Conservation (phyloP, 768 basidiomycete species). For the Boletus barrowsii region DNA sequence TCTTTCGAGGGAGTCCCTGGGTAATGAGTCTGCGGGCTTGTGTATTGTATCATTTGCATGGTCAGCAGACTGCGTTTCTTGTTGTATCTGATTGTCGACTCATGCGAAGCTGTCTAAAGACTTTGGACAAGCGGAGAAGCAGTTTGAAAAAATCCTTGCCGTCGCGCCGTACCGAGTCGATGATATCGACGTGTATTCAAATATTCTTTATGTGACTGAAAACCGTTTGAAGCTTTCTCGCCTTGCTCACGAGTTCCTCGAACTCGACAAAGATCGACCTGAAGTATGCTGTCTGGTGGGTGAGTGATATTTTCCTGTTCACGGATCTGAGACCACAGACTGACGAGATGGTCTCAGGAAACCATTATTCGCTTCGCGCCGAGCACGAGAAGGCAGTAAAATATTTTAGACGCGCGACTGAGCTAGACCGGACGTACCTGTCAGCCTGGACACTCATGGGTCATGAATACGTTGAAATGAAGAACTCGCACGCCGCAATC, state of each 20-base stretch:
- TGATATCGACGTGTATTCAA: constrained; percentile 93
- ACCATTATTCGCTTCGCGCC: constrained; percentile 89
- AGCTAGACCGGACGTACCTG: constrained; percentile 90
- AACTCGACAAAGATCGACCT: constrained; percentile 88
- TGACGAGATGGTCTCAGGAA: constrained; percentile 53
- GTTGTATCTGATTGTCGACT: constrained; percentile 1
- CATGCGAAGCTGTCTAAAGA: constrained; percentile 46
- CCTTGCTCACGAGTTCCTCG: constrained; percentile 87
- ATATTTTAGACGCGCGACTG: constrained; percentile 93
- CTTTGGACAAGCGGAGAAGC: constrained; percentile 77
- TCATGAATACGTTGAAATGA: constrained; percentile 98
- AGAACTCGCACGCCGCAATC: constrained; percentile 98
- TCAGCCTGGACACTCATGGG: constrained; percentile 99
- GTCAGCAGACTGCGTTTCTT: constrained; percentile 41
- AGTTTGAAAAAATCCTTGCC: constrained; percentile 79
- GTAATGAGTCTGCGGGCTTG: constrained; percentile 83
- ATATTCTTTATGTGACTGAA: constrained; percentile 94
- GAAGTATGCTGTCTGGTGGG: constrained; percentile 97
- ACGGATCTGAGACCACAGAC: background rate
- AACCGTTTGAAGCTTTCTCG: constrained; percentile 84
- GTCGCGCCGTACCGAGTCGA: constrained; percentile 89
- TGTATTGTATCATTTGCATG: constrained; percentile 86
- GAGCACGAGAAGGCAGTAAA: constrained; percentile 96
- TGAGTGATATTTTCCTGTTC: constrained; percentile 34
- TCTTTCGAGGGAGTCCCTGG: constrained; percentile 83